Evolutionary conservation across 139 green algal species (phyloP).

Genomic region (Raphidocelis subcapitata): DNA sequence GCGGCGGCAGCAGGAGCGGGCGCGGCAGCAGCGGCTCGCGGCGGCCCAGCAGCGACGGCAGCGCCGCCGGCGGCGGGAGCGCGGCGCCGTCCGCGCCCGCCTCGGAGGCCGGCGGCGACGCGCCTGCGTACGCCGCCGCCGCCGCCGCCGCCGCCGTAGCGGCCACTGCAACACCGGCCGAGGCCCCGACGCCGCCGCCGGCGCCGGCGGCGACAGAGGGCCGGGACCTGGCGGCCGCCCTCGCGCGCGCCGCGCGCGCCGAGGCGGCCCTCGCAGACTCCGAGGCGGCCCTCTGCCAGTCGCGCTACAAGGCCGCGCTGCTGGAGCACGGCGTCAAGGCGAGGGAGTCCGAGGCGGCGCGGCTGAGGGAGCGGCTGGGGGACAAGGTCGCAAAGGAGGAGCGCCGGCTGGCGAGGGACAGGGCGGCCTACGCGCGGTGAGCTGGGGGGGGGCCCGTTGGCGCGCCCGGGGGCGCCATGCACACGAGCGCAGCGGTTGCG

Average conservation of each 20-base stretch:
- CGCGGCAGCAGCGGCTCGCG: not conserved
- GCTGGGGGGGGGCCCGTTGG: slow-evolving; percentile 10
- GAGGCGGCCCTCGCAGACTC: slow-evolving; percentile 20
- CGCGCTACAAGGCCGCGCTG: not conserved
- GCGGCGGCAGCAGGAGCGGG: not conserved
- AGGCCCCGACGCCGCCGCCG: not conserved
- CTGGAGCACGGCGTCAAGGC: slow-evolving; percentile 23
- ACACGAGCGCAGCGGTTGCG: not conserved
- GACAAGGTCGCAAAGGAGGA: slow-evolving; percentile 62
- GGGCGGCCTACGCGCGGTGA: slow-evolving; percentile 48
- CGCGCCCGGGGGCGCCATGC: slow-evolving; percentile 10
- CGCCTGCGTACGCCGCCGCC: not conserved
- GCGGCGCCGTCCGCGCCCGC: not conserved
- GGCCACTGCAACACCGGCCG: slow-evolving; percentile 1
- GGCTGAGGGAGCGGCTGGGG: slow-evolving; percentile 43
- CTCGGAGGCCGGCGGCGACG: not conserved
- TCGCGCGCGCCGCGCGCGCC: slow-evolving; percentile 16
- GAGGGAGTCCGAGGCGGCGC: slow-evolving; percentile 47
- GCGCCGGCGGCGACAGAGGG: not conserved
- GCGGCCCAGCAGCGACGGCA: not conserved
- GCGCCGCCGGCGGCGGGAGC: not conserved
- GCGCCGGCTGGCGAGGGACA: slow-evolving; percentile 50
- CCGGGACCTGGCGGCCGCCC: slow-evolving; percentile 20
- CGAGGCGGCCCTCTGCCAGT: slow-evolving; percentile 1
- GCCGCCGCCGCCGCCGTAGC: not conserved